Evolutionary conservation across 1,284 basidiomycete species (phyloP).

Genomic region (Gomphus bonarii): DNA sequence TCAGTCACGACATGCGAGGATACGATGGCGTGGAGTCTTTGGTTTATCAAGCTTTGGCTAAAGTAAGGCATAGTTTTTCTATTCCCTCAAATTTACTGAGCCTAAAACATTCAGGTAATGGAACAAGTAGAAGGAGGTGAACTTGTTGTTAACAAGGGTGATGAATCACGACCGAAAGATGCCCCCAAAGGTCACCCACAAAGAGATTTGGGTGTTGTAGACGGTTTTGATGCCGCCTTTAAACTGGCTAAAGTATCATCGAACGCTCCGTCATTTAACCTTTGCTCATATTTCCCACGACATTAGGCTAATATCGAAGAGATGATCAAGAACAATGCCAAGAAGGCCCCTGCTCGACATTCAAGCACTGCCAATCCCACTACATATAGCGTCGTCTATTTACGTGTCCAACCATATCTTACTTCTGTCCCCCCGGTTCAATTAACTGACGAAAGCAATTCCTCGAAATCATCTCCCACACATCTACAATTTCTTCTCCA

Average conservation of each 20-base stretch:
- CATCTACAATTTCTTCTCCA: conserved; percentile 82
- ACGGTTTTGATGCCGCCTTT: conserved; percentile 75
- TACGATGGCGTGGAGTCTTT: conserved; percentile 95
- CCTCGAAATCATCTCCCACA: conserved; percentile 23
- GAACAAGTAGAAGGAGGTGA: conserved; percentile 93
- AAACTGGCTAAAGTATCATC: conserved; percentile 64
- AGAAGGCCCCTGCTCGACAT: conserved; percentile 24
- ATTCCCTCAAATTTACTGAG: not conserved
- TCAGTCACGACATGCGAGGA: conserved; percentile 93
- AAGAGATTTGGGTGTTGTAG: conserved; percentile 73
- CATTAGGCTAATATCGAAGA: conserved; percentile 70
- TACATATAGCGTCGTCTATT: conserved; percentile 84
- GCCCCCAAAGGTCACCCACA: conserved; percentile 25
- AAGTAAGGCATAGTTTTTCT: conserved; percentile 36
- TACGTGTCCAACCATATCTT: conserved; percentile 86
- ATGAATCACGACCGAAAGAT: conserved; percentile 60
- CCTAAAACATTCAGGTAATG: conserved; percentile 49
- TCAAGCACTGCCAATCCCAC: conserved; percentile 52
- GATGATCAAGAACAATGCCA: conserved; percentile 52
- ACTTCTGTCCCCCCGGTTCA: conserved; percentile 40
- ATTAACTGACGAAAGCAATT: conserved; percentile 14
- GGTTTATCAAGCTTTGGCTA: conserved; percentile 78
- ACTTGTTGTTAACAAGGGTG: conserved; percentile 78
- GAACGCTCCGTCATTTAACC: conserved; percentile 12
- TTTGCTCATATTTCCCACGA: not conserved